These are phyloP conservation scores for Cystobasidiaceae sp. DNA, from an alignment of 1,284 basidiomycete genomes.

Conservation along the genomic window DNA sequence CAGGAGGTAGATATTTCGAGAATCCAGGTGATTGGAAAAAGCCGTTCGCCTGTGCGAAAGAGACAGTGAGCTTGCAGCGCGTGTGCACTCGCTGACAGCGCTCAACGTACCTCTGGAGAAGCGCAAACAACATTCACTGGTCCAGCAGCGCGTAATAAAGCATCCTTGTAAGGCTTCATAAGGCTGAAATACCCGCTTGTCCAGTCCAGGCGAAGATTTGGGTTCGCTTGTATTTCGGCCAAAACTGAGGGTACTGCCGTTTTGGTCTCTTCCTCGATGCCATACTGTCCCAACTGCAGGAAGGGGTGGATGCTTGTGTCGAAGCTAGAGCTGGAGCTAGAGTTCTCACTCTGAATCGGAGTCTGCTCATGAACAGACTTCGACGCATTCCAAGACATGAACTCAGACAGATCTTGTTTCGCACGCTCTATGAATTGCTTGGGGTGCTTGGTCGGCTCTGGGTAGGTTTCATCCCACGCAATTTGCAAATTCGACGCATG, in stretches of 20 bases:
- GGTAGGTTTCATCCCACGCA: not conserved
- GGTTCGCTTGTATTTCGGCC: conserved; percentile 46
- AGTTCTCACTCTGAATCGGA: not conserved
- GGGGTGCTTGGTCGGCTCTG: conserved; percentile 2
- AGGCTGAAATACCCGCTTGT: conserved; percentile 96
- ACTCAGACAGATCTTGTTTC: not conserved
- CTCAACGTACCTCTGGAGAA: conserved; percentile 64
- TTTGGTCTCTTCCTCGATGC: conserved; percentile 46
- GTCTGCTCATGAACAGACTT: not conserved
- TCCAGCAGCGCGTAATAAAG: conserved; percentile 58
- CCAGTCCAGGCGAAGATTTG: conserved; percentile 53
- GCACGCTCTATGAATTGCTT: conserved; percentile 1
- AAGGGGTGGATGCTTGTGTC: conserved; percentile 45
- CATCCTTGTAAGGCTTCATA: conserved; percentile 71
- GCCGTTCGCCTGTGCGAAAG: conserved; percentile 70
- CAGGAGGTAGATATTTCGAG: conserved; percentile 88
- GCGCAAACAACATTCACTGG: conserved; percentile 75
- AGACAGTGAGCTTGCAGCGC: not conserved
- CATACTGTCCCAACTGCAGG: conserved; percentile 48
- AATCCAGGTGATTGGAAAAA: conserved; percentile 86
- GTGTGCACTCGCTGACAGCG: too few species aligned
- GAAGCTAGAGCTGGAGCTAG: too few species aligned
- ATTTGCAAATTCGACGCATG: conserved; percentile 14
- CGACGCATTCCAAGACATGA: too few species aligned
- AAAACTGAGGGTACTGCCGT: conserved; percentile 48